Conservation (phyloP, 2,329 filamentous ascomycete genomes). For the Phialophora verrucosa region DNA sequence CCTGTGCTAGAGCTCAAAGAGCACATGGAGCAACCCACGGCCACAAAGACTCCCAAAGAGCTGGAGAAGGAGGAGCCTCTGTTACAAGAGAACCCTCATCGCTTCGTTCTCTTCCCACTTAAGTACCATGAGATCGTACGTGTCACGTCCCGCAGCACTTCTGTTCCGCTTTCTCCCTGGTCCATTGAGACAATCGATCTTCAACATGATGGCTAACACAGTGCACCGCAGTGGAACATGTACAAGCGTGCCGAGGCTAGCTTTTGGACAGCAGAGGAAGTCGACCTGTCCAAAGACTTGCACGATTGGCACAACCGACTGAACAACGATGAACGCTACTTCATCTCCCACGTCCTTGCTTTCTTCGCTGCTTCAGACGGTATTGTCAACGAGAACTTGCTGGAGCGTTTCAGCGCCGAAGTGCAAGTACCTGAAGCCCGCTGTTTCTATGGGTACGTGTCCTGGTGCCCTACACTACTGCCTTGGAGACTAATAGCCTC, state of each 20-base stretch:
- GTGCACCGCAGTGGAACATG: constrained; percentile 78
- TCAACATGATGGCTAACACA: constrained; percentile 61
- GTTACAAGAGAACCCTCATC: constrained; percentile 90
- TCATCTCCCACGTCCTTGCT: constrained; percentile 96
- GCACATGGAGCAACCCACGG: constrained; percentile 48
- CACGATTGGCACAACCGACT: constrained; percentile 99
- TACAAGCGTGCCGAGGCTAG: constrained; percentile 99
- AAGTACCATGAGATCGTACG: constrained; percentile 58
- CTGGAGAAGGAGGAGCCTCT: constrained; percentile 86
- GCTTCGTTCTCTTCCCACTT: constrained; percentile 97
- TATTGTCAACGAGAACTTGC: constrained; percentile 99
- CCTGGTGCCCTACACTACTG: background rate
- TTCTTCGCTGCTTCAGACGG: constrained; percentile 99
- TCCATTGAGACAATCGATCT: constrained; percentile 11
- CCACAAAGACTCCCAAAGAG: constrained; percentile 63
- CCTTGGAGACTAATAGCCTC: background rate
- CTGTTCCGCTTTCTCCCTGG: constrained; percentile 47
- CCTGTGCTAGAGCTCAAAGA: constrained; percentile 55
- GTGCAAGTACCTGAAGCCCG: constrained; percentile 97
- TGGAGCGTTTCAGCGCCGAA: constrained; percentile 96
- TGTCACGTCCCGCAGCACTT: constrained; percentile 26
- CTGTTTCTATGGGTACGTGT: constrained; percentile 80
- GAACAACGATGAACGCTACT: constrained; percentile 96
- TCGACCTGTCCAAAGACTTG: constrained; percentile 97
- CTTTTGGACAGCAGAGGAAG: constrained; percentile 99